Percentiles rank a stretch among this genome's conserved stretches.
Evolutionary conservation across 371 early-diverging fungal genomes (phyloP).

Genomic region (Blakeslea trispora): DNA sequence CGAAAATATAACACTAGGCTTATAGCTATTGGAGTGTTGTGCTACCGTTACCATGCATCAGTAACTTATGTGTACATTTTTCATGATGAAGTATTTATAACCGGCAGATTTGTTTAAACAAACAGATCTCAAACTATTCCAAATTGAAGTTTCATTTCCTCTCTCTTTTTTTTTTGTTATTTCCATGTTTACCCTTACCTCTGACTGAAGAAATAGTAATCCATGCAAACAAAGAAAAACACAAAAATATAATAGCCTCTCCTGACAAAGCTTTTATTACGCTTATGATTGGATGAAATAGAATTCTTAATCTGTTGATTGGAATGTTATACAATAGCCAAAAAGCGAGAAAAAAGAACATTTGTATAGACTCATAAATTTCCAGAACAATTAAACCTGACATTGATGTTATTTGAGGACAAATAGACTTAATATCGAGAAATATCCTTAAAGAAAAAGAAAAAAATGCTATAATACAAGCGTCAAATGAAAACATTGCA

Average conservation of each 20-base stretch:
- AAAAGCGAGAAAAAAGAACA: not conserved
- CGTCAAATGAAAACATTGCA: too few relatives aligned
- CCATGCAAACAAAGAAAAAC: too few relatives aligned
- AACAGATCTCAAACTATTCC: not conserved
- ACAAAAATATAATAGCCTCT: not conserved
- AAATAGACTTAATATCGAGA: too few relatives aligned
- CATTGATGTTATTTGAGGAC: not conserved
- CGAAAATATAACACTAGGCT: too few relatives aligned
- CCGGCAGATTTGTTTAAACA: too few relatives aligned
- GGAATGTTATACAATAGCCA: not conserved
- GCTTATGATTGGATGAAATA: not conserved
- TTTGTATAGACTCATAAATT: not conserved
- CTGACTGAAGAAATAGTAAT: not conserved
- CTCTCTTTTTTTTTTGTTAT: not conserved
- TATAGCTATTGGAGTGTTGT: too few relatives aligned
- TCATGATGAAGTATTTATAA: too few relatives aligned
- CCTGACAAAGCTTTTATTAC: not conserved
- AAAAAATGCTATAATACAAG: too few relatives aligned
- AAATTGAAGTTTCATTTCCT: not conserved
- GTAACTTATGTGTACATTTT: too few relatives aligned
- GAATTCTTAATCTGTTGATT: not conserved
- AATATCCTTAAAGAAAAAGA: too few relatives aligned
- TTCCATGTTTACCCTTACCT: not conserved
- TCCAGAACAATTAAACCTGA: not conserved
- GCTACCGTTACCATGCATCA: too few relatives aligned